Evolutionary conservation across 345 rosid genomes (phyloP), one percentile per base, ranked within the genome.

Genomic region (Moricandia arvensis): DNA sequence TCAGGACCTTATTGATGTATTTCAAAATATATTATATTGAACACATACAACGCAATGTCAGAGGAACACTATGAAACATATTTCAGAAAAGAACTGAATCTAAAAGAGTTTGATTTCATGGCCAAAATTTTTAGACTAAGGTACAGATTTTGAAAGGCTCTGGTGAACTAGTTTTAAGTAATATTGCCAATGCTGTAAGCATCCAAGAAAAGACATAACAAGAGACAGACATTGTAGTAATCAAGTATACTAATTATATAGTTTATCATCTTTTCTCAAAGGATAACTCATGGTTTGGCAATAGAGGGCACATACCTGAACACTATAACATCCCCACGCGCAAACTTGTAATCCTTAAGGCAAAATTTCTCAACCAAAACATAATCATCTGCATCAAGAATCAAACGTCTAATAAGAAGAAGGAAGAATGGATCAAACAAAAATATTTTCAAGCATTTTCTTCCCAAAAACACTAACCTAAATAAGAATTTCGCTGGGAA

Each of bases 351-450:
- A 49, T 85, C 79, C n/a, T 27, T 67, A 53, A 90, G 91, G 85
- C 96, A 90, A 61, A 86, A 78, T 77, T 92, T 95, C 75, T 92
- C 97, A 35, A 92, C 82, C 12, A 92, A 80, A 65, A 95, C 93
- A 77, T 71, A 80, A 75, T 95, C 99, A 83, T 90, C 99, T 92
- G 87, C 87, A 83, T 76, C 84, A 81, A 29, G 30, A 71, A 81
- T 55, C 21, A 78, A 65, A 49, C 67, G 18, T 27, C 17, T 5
- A 11, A 76, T 74, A 29, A 82, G 68, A 29, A 82, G 68, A 61
- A 16, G 59, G 34, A 63, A 33, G 69, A 41, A 59, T 33, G 34
- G 49, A 67, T 8, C 18, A 63, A 54, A 57, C 30, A 1, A 26
- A 47, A 59, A 8, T 21, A 57, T 30, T 18, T 30, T 41, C 47